Evolutionary conservation across 2,329 filamentous ascomycete genomes (phyloP), one percentile per base, ranked within the genome.

Genomic region (Polychaeton citri): DNA sequence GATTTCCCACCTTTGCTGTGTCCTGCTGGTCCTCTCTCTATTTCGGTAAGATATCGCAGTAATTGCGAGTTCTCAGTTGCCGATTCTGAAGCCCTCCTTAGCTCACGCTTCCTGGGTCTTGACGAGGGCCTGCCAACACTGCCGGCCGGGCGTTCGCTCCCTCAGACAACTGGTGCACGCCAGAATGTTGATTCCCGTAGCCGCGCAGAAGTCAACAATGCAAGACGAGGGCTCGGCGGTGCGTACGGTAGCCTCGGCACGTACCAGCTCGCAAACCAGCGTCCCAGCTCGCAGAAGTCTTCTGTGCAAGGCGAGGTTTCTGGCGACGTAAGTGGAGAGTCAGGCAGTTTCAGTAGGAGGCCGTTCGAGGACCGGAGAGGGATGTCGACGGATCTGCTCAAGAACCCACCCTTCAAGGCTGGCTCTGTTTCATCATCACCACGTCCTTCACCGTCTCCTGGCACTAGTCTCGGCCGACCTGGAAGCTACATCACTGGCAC

Each of bases 391-490:
- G 36, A 79, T 82, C 5, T 95, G 85, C 0, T 94, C 16, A 92
- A 84, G 1, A 94, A 95, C 50, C 84, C 92, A 48, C 87, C 88
- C 0, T 98, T 98, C 66, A 98, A 98, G 60, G 84, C 87, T 10
- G 88, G 88, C 8, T 92, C 88, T 2, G 66, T 96, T n/a, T 93
- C 87, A 2, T 85, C 82, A 3, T 95, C 87, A 13, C 44, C 50
- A 30, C 45, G 45, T 24, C 45, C 48, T 28, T 65, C 65, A n/a
- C 61, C 63, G 5, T 75, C 71, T 6, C 72, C 71, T 19, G 63
- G 69, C 41, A 67, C 61, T 17, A 64, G 63, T 2, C 47, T 65
- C 17, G 57, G 59, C 36, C 59, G 64, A 38, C 47, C 56, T 3
- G 55, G 57, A 6, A 38, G 34, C 31, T 18, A 19, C 39, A 15